A percentile compares a stretch with the other conserved stretches of the same genome.
Conservation (phyloP, 1,284 basidiomycete genomes). For the Tilletiaria anomala region DNA sequence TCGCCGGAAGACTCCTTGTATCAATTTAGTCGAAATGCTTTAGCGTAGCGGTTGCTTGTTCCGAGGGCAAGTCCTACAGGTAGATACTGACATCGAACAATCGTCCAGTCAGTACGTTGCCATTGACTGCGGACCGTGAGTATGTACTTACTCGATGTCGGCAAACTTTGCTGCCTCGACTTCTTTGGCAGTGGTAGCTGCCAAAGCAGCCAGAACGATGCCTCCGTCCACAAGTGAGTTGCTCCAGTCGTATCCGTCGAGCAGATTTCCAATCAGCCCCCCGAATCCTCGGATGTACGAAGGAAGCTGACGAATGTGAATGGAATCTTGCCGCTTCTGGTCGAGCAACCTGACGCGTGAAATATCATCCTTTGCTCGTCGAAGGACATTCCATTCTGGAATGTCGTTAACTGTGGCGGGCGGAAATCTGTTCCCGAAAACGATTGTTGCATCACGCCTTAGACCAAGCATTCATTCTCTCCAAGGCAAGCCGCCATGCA, state of each 20-base stretch:
- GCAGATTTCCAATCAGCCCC: neutral
- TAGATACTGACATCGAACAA: conserved; percentile 1
- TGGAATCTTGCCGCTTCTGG: neutral
- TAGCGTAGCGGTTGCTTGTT: conserved; percentile 1
- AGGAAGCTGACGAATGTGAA: neutral
- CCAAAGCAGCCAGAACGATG: conserved; percentile 1
- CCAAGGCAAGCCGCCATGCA: conserved; percentile 1
- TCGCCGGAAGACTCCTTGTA: no score
- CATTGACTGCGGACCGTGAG: neutral
- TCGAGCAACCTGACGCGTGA: conserved; percentile 2
- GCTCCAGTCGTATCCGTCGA: conserved; percentile 3
- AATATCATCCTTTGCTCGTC: conserved; percentile 1
- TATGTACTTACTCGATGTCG: conserved; percentile 3
- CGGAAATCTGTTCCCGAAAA: neutral
- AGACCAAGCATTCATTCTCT: conserved; percentile 4
- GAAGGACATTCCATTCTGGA: neutral
- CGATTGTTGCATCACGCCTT: neutral
- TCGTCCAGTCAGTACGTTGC: neutral
- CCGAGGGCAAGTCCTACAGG: neutral
- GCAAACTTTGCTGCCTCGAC: conserved; percentile 1
- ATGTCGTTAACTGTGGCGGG: neutral
- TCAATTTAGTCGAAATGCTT: conserved; percentile 2
- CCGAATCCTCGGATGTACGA: conserved; percentile 1
- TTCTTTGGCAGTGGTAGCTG: conserved; percentile 1
- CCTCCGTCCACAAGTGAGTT: conserved; percentile 2